A percentile compares a stretch with the other conserved stretches of the same genome.
These are phyloP conservation scores for Pseudogymnoascus sp. DNA, from an alignment of 2,329 filamentous ascomycete species.

Conservation along the genomic window DNA sequence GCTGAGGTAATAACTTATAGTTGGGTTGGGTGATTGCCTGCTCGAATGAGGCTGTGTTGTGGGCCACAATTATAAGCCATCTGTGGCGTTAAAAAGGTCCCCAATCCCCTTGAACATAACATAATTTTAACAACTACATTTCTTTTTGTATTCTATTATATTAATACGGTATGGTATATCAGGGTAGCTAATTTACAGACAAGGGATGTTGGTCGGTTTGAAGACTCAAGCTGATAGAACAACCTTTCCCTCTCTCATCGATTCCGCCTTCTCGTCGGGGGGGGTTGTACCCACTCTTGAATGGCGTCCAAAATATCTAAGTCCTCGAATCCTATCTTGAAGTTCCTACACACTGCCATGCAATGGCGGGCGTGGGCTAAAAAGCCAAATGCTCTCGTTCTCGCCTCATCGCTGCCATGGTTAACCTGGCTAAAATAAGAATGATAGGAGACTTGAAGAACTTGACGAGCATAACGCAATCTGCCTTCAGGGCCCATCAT, in stretches of 20 bases:
- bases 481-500: no score
- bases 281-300: background rate
- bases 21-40: background rate
- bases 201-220: background rate
- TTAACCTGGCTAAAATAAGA: no score
- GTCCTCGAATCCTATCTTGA: background rate
- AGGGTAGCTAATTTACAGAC: background rate
- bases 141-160: background rate
- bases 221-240: background rate
- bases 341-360: background rate
- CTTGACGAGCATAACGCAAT: no score
- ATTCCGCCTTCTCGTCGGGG: background rate
- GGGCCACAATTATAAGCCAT: background rate
- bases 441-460: no score
- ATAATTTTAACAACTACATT: background rate
- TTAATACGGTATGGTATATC: background rate
- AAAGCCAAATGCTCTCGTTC: no score
- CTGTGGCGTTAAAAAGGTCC: background rate
- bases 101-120: background rate
- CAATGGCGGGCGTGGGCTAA: background rate
- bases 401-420: no score
- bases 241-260: background rate
- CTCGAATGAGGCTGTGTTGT: background rate
- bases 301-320: background rate
- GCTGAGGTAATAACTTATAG: background rate